phyloP scores from a whole-genome alignment of 2,329 filamentous ascomycete species.

The Aspergillus sp. region DNA sequence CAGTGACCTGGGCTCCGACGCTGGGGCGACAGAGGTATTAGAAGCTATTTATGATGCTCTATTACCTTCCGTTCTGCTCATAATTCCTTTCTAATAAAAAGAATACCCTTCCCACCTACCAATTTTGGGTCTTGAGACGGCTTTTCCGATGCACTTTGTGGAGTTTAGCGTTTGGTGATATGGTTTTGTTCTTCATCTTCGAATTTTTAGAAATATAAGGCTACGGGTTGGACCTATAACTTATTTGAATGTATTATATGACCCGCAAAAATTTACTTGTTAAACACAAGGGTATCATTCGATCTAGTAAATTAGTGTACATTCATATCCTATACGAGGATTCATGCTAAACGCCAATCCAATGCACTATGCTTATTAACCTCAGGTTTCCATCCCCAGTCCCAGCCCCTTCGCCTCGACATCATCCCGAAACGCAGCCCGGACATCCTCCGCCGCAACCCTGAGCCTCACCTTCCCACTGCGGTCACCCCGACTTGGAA shows the following conservation, averaged over 20 bases:
- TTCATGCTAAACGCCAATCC: constrained; percentile 4
- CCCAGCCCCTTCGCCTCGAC: constrained; percentile 79
- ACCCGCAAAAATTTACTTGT: background rate
- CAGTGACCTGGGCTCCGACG: constrained; percentile 86
- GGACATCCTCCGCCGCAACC: constrained; percentile 87
- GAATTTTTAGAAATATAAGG: background rate
- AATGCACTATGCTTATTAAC: background rate
- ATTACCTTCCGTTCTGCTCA: background rate
- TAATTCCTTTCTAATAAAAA: background rate
- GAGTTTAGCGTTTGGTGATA: constrained; percentile 30
- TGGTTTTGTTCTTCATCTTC: constrained; percentile 9
- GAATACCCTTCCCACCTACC: constrained; percentile 4
- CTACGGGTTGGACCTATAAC: background rate
- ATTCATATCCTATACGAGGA: background rate
- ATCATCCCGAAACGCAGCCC: constrained; percentile 84
- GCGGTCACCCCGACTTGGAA: constrained; percentile 70
- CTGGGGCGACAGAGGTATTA: constrained; percentile 75
- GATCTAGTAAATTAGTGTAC: constrained; percentile 4
- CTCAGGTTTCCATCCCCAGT: constrained; percentile 48
- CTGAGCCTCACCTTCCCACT: constrained; percentile 83
- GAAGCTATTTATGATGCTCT: constrained; percentile 1
- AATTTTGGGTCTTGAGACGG: background rate
- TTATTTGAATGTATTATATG: background rate
- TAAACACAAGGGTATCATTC: constrained; percentile 10
- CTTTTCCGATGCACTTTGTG: constrained; percentile 25